These are phyloP conservation scores for Emericellopsis cladophorae DNA, from an alignment of 2,329 filamentous ascomycete species.

Conservation along the genomic window DNA sequence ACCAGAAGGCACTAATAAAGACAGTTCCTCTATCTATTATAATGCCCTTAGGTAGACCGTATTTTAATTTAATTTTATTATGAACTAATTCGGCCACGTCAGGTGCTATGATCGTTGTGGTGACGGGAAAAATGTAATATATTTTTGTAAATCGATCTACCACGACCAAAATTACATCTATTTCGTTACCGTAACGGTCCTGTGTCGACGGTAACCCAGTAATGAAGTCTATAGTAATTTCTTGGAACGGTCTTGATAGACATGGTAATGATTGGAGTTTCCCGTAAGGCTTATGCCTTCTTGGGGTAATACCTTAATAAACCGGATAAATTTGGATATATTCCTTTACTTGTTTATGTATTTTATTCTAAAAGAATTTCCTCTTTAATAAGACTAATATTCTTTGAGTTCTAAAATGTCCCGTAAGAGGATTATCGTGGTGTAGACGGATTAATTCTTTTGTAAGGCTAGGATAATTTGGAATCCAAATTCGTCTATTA, in stretches of 20 bases:
- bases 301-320: neutral
- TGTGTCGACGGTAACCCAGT: too few species aligned
- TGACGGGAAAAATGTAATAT: neutral
- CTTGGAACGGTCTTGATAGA: too few species aligned
- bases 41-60: too few species aligned
- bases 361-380: neutral
- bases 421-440: too few species aligned
- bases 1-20: neutral
- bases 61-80: neutral
- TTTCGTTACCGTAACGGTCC: neutral
- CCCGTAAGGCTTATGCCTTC: too few species aligned
- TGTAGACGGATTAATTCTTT: too few species aligned
- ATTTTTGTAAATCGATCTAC: too few species aligned
- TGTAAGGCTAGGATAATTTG: too few species aligned
- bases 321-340: neutral
- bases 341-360: neutral
- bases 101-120: neutral
- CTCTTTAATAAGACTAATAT: neutral
- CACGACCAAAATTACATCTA: neutral
- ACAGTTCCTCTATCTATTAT: neutral
- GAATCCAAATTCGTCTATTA: neutral
- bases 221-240: neutral
- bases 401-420: neutral
- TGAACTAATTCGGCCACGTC: neutral
- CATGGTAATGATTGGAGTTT: too few species aligned